Evolutionary conservation across 192 early-diverging fungal species (phyloP), one percentile per base, ranked within the genome.

Genomic region (Linnemannia hyalina): DNA sequence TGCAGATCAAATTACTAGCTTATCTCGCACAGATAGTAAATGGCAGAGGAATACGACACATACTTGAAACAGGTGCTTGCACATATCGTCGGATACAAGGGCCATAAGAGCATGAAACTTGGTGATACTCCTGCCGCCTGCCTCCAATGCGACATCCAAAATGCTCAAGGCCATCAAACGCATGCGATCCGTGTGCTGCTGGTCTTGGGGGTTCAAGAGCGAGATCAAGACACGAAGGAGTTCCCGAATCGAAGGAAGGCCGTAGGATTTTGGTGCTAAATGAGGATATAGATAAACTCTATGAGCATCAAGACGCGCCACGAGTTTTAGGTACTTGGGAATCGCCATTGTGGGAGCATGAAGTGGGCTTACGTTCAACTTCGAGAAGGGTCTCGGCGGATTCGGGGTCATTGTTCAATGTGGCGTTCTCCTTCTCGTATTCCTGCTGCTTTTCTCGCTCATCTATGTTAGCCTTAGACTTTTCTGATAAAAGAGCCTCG

Each of bases 131-230:
- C 80, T 79, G 63, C 98, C 97, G 5, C 95, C 97, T 7, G 95
- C 93, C 85, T 99, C 97, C 76, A 99, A 90, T 1, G 95, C 97
- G 1, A 94, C 92, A 82, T 95, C 93, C 76, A 98, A 89, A 38
- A 98, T 94, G n/a, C 94, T 93, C 29, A 99, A 90, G 20, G 98
- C 96, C 89, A 99, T 92, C 47, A 97, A 88, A 20, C 98, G 92
- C 93, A 99, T 95, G 0, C 97, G 94, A 86, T 99, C 98, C 0
- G 97, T 98, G 88, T 99, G 98, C 75, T 96, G 94, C 77, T 95
- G 89, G 75, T 99, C 96, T 32, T 93, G 93, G 18, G 98, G 98
- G 88, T 99, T 97, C 38, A 97, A 91, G 13, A 99, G 89, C 8
- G 96, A 95, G 29, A 97, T 95, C 7, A 99, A 90, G 0, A 98